Conservation (phyloP, 1,139 yeast species). For the Debaryomyces singareniensis region DNA sequence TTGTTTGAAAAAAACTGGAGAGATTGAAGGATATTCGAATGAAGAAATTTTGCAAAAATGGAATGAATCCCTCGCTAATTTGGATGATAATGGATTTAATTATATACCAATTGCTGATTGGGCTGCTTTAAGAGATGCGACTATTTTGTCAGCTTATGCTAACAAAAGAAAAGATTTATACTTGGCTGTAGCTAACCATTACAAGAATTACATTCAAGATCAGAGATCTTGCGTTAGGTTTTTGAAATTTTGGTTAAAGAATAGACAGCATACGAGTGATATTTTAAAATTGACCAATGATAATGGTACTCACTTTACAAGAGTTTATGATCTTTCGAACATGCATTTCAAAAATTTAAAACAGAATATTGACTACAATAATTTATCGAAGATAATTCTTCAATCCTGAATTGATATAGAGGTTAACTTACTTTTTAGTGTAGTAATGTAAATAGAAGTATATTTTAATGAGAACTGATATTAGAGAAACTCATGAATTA, state of each 20-base stretch:
- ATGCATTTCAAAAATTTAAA: conserved; percentile 24
- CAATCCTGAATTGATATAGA: conserved; percentile 2
- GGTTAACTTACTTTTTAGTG: too few relatives aligned
- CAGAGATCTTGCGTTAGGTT: conserved; percentile 23
- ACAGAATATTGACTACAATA: conserved; percentile 24
- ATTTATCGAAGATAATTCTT: conserved; percentile 14
- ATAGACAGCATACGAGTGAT: conserved; percentile 15
- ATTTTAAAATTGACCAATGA: conserved; percentile 17
- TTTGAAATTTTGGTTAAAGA: conserved; percentile 28
- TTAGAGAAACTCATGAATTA: too few relatives aligned
- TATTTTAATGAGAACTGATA: too few relatives aligned
- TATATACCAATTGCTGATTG: conserved; percentile 82
- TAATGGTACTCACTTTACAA: conserved; percentile 12
- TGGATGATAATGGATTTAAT: conserved; percentile 48
- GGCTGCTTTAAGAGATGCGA: conserved; percentile 79
- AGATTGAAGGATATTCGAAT: conserved; percentile 46
- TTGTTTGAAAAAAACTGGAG: conserved; percentile 67
- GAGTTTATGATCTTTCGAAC: conserved; percentile 12
- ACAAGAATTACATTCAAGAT: conserved; percentile 40
- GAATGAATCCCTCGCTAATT: conserved; percentile 48
- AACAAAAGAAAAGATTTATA: conserved; percentile 49
- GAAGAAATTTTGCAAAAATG: conserved; percentile 55
- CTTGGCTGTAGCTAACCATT: conserved; percentile 51
- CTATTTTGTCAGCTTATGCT: conserved; percentile 44
- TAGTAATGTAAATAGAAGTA: too few relatives aligned